Evolutionary conservation across 2,329 filamentous ascomycete genomes (phyloP), one percentile per base, ranked within the genome.

Genomic region (Hymenoscyphus occultus): DNA sequence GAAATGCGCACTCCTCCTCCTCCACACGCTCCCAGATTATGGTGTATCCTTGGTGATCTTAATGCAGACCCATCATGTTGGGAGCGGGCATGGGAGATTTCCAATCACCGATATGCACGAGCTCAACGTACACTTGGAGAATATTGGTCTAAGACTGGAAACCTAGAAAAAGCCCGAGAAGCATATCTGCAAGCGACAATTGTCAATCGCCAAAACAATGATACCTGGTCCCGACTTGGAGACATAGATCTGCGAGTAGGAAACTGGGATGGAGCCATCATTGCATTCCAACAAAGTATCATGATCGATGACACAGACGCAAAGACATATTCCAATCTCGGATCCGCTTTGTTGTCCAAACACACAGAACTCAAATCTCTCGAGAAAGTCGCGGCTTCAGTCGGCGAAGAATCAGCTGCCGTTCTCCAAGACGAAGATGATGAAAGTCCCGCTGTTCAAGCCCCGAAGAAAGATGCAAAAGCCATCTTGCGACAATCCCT

Each of bases 311-410:
- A 96, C 32, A 88, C 90, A 61, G 93, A 97, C 74, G 94, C 93
- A 0, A 88, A 96, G 74, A 92, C 92, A 0, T 99, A 95, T 92
- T 96, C 91, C 72, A 99, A 99, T 74, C 83, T 99, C 28, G 95
- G 93, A 0, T 93, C 90, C 1, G 89, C 94, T 0, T 83, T 98
- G 1, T 85, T 91, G 69, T 89, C 87, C 65, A 80, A 90, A 68
- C 93, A 85, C 77, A 82, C 80, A 56, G 84, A 86, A 71, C 76
- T 73, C 56, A 57, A 71, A 45, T 58, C 81, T 0, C 69, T 81
- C 3, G 78, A 81, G 63, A 72, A 75, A 67, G n/a, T 69, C 48
- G 69, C 64, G 13, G 59, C 65, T 35, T 16, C 59, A 39, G 45
- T 51, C 12, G 61, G 62, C 13, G 58, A 65, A 48, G 70, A 70